A percentile compares a stretch with the other conserved stretches of the same genome.
phyloP scores from a whole-genome alignment of 306 rosid genomes.

The Malus sieversii region DNA sequence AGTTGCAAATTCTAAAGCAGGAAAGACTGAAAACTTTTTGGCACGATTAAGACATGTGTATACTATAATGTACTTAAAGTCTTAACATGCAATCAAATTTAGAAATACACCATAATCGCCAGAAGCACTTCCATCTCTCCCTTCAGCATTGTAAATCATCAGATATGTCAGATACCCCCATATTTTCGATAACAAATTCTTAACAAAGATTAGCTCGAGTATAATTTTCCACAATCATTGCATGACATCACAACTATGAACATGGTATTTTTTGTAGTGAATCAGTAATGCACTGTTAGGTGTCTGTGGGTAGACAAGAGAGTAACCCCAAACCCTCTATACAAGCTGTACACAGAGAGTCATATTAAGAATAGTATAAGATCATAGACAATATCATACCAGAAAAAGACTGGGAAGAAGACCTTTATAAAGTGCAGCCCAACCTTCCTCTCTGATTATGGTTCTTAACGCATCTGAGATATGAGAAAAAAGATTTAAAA shows the following conservation, averaged over 20 bases:
- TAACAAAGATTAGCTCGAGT: background rate
- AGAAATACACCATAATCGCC: constrained; percentile 1
- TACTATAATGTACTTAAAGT: background rate
- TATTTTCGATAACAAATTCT: background rate
- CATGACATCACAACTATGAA: background rate
- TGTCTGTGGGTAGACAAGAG: background rate
- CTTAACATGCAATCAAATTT: background rate
- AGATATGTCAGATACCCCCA: background rate
- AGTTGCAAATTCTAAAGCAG: constrained; percentile 5
- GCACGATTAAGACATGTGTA: background rate
- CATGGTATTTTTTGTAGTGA: background rate
- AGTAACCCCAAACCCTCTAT: background rate
- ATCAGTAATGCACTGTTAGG: background rate
- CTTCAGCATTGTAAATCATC: background rate
- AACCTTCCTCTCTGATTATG: constrained; percentile 82
- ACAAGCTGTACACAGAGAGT: background rate
- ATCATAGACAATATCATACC: constrained; percentile 44
- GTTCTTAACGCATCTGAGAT: constrained; percentile 91
- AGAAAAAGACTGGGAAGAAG: constrained; percentile 80
- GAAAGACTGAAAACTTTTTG: background rate
- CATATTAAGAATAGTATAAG: background rate
- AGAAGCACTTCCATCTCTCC: background rate
- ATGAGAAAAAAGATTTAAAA: background rate
- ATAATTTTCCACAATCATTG: background rate
- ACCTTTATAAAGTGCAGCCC: constrained; percentile 75